Evolutionary conservation across 2,329 filamentous ascomycete genomes (phyloP).

Genomic region (Beauveria pseudobassiana): DNA sequence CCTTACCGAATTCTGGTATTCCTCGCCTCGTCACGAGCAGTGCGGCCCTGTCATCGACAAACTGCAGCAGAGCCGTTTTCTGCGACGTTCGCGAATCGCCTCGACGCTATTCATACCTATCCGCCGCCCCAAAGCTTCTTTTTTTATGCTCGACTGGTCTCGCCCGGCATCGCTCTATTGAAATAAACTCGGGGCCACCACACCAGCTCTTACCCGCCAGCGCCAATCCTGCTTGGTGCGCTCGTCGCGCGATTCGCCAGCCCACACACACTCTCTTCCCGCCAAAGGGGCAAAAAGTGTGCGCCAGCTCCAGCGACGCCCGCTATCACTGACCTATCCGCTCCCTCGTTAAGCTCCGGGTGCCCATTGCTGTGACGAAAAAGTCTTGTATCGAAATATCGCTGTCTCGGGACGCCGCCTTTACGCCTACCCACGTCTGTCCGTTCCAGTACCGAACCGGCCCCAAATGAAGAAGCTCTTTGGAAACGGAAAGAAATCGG

Average conservation of each 20-base stretch:
- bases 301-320: conserved; percentile 2
- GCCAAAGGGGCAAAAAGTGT: conserved; percentile 3
- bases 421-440: conserved; percentile 7
- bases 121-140: conserved; percentile 5
- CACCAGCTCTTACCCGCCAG: neutral
- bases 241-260: neutral
- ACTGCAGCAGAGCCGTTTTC: neutral
- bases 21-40: neutral
- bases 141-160: neutral
- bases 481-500: conserved; percentile 33
- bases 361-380: neutral
- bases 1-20: neutral
- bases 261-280: conserved; percentile 6
- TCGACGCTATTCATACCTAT: conserved; percentile 2
- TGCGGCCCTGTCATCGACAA: neutral
- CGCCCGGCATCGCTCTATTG: conserved; percentile 4
- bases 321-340: neutral
- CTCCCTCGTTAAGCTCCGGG: neutral
- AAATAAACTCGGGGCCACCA: neutral
- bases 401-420: conserved; percentile 10
- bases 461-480: conserved; percentile 47
- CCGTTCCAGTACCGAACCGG: conserved; percentile 15
- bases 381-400: conserved; percentile 11
- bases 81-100: neutral
- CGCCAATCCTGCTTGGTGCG: neutral